A percentile compares a stretch with the other conserved stretches of the same genome.
These are phyloP conservation scores for Termitomyces sp. DNA, from an alignment of 768 basidiomycete genomes.

Conservation along the genomic window DNA sequence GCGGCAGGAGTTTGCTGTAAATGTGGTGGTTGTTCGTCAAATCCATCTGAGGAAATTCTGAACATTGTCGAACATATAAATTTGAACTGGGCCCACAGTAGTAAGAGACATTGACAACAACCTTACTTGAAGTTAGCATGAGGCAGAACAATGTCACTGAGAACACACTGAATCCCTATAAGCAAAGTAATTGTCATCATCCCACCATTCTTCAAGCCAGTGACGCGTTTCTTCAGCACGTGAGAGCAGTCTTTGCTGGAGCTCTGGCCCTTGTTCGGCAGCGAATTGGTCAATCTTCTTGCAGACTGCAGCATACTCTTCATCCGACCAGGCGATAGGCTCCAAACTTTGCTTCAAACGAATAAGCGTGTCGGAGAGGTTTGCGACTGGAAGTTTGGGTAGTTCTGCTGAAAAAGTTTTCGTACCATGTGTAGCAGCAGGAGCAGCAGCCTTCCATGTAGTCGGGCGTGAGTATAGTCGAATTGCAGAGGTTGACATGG, in stretches of 20 bases:
- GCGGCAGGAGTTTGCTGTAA: constrained; percentile 54
- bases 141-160: not conserved
- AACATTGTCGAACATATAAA: not conserved
- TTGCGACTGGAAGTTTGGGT: constrained; percentile 73
- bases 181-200: constrained; percentile 74
- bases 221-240: constrained; percentile 56
- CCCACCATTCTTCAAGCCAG: constrained; percentile 97
- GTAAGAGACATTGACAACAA: constrained; percentile 92
- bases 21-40: constrained; percentile 62
- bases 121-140: constrained; percentile 29
- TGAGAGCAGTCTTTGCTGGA: constrained; percentile 64
- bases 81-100: constrained; percentile 57
- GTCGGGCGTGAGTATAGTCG: constrained; percentile 34
- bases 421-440: constrained; percentile 47
- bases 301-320: constrained; percentile 53
- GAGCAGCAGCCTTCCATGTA: constrained; percentile 74
- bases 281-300: constrained; percentile 70
- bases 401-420: constrained; percentile 64
- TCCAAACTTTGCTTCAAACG: constrained; percentile 67
- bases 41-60: constrained; percentile 59
- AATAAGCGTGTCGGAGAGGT: constrained; percentile 60
- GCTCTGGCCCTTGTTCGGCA: constrained; percentile 39
- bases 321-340: constrained; percentile 66
- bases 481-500: constrained; percentile 21
- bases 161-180: constrained; percentile 78